These are phyloP conservation scores for Wickerhamiella slavikovae DNA, from an alignment of 805 yeast genomes.

Conservation along the genomic window DNA sequence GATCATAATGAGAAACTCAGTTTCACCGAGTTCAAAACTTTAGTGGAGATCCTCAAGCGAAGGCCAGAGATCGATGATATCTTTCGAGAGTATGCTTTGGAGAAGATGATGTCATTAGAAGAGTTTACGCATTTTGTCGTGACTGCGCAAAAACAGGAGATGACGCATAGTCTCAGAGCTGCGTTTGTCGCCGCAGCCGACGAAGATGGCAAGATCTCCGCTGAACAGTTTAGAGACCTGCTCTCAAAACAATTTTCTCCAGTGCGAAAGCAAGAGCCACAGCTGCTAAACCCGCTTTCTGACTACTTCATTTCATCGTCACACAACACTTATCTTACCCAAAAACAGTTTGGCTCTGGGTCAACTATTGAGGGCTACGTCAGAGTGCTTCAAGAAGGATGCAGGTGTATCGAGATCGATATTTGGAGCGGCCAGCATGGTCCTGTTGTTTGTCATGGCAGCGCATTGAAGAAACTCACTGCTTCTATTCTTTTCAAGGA, in stretches of 20 bases:
- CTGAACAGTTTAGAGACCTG: conserved; percentile 21
- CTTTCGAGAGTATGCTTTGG: conserved; percentile 11
- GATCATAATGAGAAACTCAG: conserved; percentile 31
- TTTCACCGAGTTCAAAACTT: conserved; percentile 54
- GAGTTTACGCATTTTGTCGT: conserved; percentile 1
- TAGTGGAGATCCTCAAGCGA: conserved; percentile 45
- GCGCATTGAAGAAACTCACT: conserved; percentile 37
- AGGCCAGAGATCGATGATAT: conserved; percentile 40
- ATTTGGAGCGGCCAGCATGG: conserved; percentile 74
- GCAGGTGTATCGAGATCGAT: conserved; percentile 88
- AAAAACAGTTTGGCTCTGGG: conserved; percentile 71
- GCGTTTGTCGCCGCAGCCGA: no score
- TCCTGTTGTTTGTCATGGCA: conserved; percentile 83
- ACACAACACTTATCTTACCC: conserved; percentile 80
- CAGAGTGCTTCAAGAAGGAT: conserved; percentile 72
- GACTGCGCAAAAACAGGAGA: conserved; percentile 1
- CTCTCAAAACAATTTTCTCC: conserved; percentile 14
- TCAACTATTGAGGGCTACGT: conserved; percentile 83
- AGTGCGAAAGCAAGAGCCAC: conserved; percentile 10
- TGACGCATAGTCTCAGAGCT: no score
- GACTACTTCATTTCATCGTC: conserved; percentile 85
- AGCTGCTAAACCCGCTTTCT: conserved; percentile 44
- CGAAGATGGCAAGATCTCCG: conserved; percentile 17
- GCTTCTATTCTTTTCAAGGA: conserved; percentile 45
- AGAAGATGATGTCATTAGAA: neutral